phyloP scores from a whole-genome alignment of 805 yeast genomes.

The Nakazawaea siamensis region DNA sequence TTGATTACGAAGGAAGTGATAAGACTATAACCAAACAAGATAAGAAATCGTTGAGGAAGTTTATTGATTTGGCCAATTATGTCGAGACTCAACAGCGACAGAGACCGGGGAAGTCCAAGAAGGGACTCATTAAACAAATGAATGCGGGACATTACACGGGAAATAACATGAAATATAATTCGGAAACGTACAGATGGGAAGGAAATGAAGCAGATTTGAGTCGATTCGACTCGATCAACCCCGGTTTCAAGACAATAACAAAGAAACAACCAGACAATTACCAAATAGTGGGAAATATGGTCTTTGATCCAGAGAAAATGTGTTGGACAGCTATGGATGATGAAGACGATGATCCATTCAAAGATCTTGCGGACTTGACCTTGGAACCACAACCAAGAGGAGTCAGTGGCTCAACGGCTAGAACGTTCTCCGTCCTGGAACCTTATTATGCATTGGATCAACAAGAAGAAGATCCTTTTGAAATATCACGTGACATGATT shows the following conservation, averaged over 20 bases:
- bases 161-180: slow-evolving; percentile 46
- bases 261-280: slow-evolving; percentile 13
- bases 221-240: slow-evolving; percentile 37
- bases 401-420: slow-evolving; percentile 10
- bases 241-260: slow-evolving; percentile 16
- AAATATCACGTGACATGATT: slow-evolving; percentile 18
- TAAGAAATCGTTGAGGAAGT: slow-evolving; percentile 11
- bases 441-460: neutral
- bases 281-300: slow-evolving; percentile 48
- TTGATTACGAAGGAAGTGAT: slow-evolving; percentile 14
- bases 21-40: slow-evolving; percentile 10
- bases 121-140: slow-evolving; percentile 10
- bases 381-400: slow-evolving; percentile 1
- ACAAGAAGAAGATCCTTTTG: slow-evolving; percentile 12
- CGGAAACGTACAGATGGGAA: slow-evolving; percentile 47
- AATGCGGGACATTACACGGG: slow-evolving; percentile 10
- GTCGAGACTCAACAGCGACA: slow-evolving; percentile 9
- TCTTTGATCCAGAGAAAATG: slow-evolving; percentile 47
- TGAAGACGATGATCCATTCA: slow-evolving; percentile 37
- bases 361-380: slow-evolving; percentile 37
- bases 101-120: slow-evolving; percentile 5
- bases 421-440: slow-evolving; percentile 1
- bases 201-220: slow-evolving; percentile 54
- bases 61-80: slow-evolving; percentile 11
- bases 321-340: slow-evolving; percentile 44